Base-by-base conservation (phyloP, 2,329 filamentous ascomycete species). In the Botrytis medusae region DNA sequence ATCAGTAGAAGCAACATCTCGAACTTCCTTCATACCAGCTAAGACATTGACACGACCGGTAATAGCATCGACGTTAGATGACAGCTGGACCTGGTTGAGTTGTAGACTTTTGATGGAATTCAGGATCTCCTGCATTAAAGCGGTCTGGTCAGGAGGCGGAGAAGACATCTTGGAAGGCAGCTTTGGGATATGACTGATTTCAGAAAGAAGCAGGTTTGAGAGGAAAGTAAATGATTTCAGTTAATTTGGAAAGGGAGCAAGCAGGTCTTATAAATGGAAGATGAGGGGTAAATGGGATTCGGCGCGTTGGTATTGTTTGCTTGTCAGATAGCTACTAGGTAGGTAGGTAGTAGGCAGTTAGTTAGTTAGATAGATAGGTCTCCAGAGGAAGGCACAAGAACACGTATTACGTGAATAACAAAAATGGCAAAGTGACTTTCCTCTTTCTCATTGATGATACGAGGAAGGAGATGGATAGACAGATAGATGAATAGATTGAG, bases 11-110 rank as follows among this genome's bases (percentile, higher is more conserved):
- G 86, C 85, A 70, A 84, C 84, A 75, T 88, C 86, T 74, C 85
- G 83, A 46, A 88, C 82, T 76, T 87, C 84, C 81, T 89, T 89
- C 77, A 90, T 85, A 64, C 87, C 86, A 42, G 87, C 85, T 46
- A 90, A 82, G 64, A 88, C 86, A 79, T 91, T 90, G 74, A 91
- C 86, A 72, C 88, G 85, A 69, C 87, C 88, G 77, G 88, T 87
- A 81, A 91, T 89, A 61, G 85, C 84, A 80, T 90, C 88, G 60
- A 91, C 85, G 68, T 85, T 84, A 62, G 87, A 84, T 54, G 87
- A 83, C 62, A 91, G 84, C 57, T 86, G 83, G 61, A 83, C 81
- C 78, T 90, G 87, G 73, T 89, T 88, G 76, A 84, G 80, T 75
- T 89, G 85, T 74, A 91, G 81, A n/a, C 83, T 83, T 77, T 85